phyloP scores from a whole-genome alignment of 2,329 filamentous ascomycete genomes.

The Grosmannia serpens region DNA sequence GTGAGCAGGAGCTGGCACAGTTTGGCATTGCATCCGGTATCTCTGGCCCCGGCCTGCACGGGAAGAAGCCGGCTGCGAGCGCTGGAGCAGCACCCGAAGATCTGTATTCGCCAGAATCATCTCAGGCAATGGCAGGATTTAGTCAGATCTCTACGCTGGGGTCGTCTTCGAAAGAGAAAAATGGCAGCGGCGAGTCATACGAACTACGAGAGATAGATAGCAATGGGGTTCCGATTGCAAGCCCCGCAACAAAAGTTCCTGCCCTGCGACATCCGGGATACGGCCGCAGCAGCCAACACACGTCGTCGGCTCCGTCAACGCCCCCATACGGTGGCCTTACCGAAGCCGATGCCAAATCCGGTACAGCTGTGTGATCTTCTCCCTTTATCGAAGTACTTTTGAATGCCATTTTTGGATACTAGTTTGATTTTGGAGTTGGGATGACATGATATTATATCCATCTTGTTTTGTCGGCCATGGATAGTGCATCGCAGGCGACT shows the following conservation, averaged over 20 bases:
- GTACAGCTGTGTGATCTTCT: constrained; percentile 1
- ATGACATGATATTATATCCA: background rate
- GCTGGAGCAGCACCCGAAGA: constrained; percentile 12
- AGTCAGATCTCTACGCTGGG: background rate
- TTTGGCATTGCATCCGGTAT: constrained; percentile 34
- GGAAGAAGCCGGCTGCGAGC: constrained; percentile 17
- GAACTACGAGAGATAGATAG: constrained; percentile 36
- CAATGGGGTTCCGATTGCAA: constrained; percentile 12
- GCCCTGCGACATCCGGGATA: constrained; percentile 35
- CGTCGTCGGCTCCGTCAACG: constrained; percentile 3
- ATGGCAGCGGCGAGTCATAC: constrained; percentile 26
- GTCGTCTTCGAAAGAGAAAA: background rate
- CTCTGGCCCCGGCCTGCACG: constrained; percentile 21
- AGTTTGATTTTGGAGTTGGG: background rate
- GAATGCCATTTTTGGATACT: background rate
- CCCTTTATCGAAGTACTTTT: background rate
- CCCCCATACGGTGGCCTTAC: constrained; percentile 5
- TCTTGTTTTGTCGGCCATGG: background rate
- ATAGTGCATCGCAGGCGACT: constrained; percentile 10
- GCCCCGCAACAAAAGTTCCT: constrained; percentile 22
- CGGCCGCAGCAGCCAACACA: constrained; percentile 19
- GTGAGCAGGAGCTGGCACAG: constrained; percentile 14
- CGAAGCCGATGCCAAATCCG: constrained; percentile 6
- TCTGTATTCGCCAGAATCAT: background rate
- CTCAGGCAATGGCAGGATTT: background rate